Evolutionary conservation across 108 stramenopile species (phyloP).

Genomic region (Nitzschia putrida): DNA sequence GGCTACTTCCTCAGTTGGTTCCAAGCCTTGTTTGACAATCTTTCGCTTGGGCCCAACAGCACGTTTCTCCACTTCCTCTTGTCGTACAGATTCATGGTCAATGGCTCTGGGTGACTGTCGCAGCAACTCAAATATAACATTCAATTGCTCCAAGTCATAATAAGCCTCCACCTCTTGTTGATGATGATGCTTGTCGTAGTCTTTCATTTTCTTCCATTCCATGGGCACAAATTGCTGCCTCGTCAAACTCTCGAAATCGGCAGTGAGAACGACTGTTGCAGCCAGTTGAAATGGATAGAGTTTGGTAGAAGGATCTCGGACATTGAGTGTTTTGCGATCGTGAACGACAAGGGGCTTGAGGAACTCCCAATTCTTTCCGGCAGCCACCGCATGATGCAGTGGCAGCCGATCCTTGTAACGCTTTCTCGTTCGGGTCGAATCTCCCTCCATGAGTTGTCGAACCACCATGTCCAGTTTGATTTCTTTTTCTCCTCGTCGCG

Average conservation of each 20-base stretch:
- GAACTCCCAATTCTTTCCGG: constrained; percentile 33
- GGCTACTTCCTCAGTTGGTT: constrained; percentile 15
- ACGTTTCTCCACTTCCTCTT: neutral
- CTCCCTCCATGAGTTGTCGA: constrained; percentile 20
- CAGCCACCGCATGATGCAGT: constrained; percentile 37
- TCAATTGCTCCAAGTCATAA: constrained; percentile 38
- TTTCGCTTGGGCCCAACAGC: constrained; percentile 13
- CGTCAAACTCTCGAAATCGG: constrained; percentile 20
- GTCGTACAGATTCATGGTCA: constrained; percentile 6
- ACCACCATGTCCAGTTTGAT: constrained; percentile 17
- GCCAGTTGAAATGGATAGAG: constrained; percentile 43
- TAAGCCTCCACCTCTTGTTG: constrained; percentile 8
- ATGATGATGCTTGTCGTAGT: constrained; percentile 16
- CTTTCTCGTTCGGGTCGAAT: constrained; percentile 19
- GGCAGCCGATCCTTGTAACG: constrained; percentile 32
- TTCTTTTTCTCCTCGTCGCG: constrained; percentile 27
- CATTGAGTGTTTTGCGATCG: constrained; percentile 24
- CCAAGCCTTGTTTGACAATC: constrained; percentile 10
- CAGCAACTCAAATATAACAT: constrained; percentile 26
- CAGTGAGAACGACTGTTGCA: constrained; percentile 7
- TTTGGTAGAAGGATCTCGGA: constrained; percentile 38
- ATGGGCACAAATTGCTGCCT: constrained; percentile 3
- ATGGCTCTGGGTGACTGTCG: constrained; percentile 24
- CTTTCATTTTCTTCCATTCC: constrained; percentile 30
- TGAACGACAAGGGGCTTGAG: constrained; percentile 26